Evolutionary conservation across 208 protist species (phyloP), one percentile per base, ranked within the genome.

Genomic region (Acanthamoeba sp.): DNA sequence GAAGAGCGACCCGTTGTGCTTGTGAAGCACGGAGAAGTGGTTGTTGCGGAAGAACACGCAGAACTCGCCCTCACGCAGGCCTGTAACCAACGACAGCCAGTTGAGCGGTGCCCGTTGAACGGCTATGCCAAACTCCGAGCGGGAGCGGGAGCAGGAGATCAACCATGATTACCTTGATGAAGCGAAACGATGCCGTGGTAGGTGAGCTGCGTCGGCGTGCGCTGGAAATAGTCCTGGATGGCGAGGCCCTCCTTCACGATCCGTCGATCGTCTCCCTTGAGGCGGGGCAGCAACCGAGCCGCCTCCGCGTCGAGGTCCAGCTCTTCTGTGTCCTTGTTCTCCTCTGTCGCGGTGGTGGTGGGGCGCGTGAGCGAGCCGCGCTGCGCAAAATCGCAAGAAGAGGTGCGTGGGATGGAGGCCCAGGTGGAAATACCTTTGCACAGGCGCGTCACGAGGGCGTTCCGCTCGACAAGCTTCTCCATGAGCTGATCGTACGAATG

Each of bases 11-110:
- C 85, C 78, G 7, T 91, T 91, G 55, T 71, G 55, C 57, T 91
- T 91, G 59, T 62, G 45, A 9, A 91, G 40, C n/a, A 71, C 57
- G 27, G 85, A 91, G 27, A 91, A 91, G 38, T 91, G 85, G 36
- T 91, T 91, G 59, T 91, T 91, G 24, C 85, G 29, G 85, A 91
- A 91, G 38, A 91, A 91, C 18, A 91, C 85, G 27, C 85, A 71
- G 20, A 73, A 69, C 59, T 91, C 85, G 34, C 85, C 57, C 69
- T 91, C 85, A 55, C 50, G 32, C 71, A 87, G 45, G 20, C 78
- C 78, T 87, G 59, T n/a, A 24, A 80, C 12, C 18, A n/a, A n/a
- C n/a, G n/a, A n/a, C n/a, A n/a, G n/a, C n/a, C n/a, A n/a, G n/a
- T n/a, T n/a, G n/a, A n/a, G n/a, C n/a, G n/a, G n/a, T n/a, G 45